Conservation (phyloP, 805 yeast genomes). For the Zygoascus biomembranicola region DNA sequence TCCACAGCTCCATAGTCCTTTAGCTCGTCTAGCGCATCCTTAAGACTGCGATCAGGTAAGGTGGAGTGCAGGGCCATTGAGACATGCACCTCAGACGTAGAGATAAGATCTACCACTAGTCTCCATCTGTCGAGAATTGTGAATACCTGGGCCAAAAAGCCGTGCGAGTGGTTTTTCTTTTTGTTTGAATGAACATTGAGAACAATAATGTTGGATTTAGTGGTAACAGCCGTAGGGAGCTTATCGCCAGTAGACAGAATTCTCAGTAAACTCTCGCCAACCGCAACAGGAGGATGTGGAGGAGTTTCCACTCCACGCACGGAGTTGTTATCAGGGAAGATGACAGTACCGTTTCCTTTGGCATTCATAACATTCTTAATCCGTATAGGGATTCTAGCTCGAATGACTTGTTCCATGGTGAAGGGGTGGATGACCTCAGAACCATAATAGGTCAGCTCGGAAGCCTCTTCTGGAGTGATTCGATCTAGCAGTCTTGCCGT, state of each 20-base stretch:
- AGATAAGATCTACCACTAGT: constrained; percentile 88
- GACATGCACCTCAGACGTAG: constrained; percentile 96
- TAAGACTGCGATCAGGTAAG: constrained; percentile 52
- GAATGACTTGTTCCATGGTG: constrained; percentile 98
- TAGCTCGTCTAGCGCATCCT: constrained; percentile 70
- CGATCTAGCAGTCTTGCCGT: constrained; percentile 75
- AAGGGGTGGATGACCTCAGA: constrained; percentile 96
- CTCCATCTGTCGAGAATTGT: constrained; percentile 74
- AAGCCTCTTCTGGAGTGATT: constrained; percentile 98
- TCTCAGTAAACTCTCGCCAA: constrained; percentile 32
- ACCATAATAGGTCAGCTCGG: constrained; percentile 95
- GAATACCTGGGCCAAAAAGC: constrained; percentile 87
- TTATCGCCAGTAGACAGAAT: constrained; percentile 31
- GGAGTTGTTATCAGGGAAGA: constrained; percentile 84
- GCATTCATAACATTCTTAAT: constrained; percentile 96
- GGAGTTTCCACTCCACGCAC: constrained; percentile 85
- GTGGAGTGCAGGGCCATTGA: constrained; percentile 90
- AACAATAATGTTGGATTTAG: constrained; percentile 86
- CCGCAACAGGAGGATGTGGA: constrained; percentile 86
- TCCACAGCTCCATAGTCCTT: constrained; percentile 82
- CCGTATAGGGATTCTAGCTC: constrained; percentile 91
- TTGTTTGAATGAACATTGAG: constrained; percentile 90
- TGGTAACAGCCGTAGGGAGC: constrained; percentile 87
- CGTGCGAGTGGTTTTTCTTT: constrained; percentile 77
- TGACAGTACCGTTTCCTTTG: constrained; percentile 83